Evolutionary conservation across 495 filamentous ascomycete species (phyloP), one percentile per base, ranked within the genome.

Genomic region (Penicillium flavigenum): DNA sequence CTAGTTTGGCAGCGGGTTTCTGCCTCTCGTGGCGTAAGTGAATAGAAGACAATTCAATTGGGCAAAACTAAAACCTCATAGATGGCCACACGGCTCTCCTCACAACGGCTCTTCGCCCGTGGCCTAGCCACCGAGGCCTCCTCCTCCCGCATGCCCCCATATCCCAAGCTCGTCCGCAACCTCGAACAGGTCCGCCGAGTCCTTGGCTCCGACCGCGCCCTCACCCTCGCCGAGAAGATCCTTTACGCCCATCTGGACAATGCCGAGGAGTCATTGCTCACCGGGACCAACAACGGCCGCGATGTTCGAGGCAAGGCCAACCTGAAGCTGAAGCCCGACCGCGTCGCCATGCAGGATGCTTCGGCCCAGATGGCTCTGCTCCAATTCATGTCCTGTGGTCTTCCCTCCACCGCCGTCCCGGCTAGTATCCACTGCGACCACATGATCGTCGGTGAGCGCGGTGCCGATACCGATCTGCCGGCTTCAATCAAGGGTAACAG

Each of bases 361-460:
- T 96, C 91, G 1, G 94, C 94, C 16, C 94, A 98, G 74, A 98
- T 98, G 94, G 94, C 94, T 12, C 75, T 98, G 56, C 76, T 98
- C 47, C 94, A 98, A 74, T 98, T 98, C 82, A 98, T 98, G 93
- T 90, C 91, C 22, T 98, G 94, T 69, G 89, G 89, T 58, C 79
- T 98, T 19, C 86, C 89, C 26, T 88, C 87, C 51, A 96, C 94
- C 1, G 91, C 91, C n/a, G 92, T 98, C 31, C 94, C 94, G 14
- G 93, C 94, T 32, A 96, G 91, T 72, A 98, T 98, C 57, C 94
- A 98, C 77, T 98, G 94, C 69, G 94, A 98, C 74, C 94, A 98
- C 69, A 90, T 98, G 87, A 98, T 98, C 80, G 93, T 98, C 47
- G 94, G 94, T 61, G 74, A 76, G 58, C 85, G 85, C 62, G 94